Evolutionary conservation across 2,329 filamentous ascomycete species (phyloP), one percentile per base, ranked within the genome.

Genomic region (Curvularia hawaiiensis): DNA sequence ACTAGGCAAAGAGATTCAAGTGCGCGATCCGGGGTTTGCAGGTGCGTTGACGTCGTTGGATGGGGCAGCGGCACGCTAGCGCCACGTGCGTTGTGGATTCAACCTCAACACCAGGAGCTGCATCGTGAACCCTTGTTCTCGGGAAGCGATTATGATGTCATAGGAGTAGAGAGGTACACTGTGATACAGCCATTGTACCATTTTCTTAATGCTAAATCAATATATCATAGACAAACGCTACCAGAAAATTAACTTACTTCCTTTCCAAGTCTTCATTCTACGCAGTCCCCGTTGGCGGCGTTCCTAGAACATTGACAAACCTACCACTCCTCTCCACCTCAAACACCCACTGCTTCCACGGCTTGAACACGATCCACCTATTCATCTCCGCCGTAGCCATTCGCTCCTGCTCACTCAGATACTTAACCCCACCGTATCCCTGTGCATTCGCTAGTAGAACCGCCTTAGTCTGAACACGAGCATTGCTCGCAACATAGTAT

Each of bases 321-420:
- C 69, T 59, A 14, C 57, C 57, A 49, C 64, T 66, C 24, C 64
- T 50, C 50, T 71, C 65, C 18, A 77, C 74, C 62, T 79, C 77
- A 26, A 60, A 65, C 26, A 72, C 70, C 77, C 77, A 79, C 52
- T 77, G 58, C 43, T 60, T 56, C 77, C 78, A 80, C 28, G 77
- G 70, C 65, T 77, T 71, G 26, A 66, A 71, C 38, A 67, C 63
- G 47, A 67, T 67, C 52, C 68, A 69, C 35, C 62, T 45, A 40
- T 71, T 74, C 60, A 70, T 70, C 22, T 73, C 67, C 69, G 65
- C 71, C 8, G 71, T 64, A 62, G 76, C 77, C 43, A 62, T 70
- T 14, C 59, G 57, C 61, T 80, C 77, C 35, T 70, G 60, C 3
- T 65, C 65, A 51, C 56, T 73, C 66, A 63, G 62, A 73, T 53